Base-by-base conservation (phyloP, 306 rosid species). In the Lathyrus sativus region DNA sequence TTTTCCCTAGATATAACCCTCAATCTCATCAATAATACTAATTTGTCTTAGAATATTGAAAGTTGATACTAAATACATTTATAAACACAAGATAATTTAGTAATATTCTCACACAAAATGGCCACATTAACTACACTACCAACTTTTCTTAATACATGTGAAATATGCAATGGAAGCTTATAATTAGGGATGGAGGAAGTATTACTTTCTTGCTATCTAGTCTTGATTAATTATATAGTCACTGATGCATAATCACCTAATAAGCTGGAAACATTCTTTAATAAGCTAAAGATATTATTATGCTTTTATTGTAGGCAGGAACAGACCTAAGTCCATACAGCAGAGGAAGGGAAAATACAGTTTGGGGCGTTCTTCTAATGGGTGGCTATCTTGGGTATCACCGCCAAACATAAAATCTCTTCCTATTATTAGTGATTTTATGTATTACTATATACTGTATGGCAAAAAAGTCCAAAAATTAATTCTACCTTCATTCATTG, bases 321-420 rank as follows among this genome's bases (percentile, higher is more conserved):
- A 22, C 89, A 28, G 98, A 88, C 44, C 11, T 85, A 62, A 87
- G 81, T 75, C 96, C 97, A 57, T 90, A 83, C 70, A 79, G 85
- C 73, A 79, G 84, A 74, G 97, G 96, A 85, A 86, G 99, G 79
- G 99, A 93, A 87, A 93, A 89, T 83, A 93, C 99, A 22, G 81
- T 83, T 31, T 93, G 99, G 99, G 97, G 97, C 0, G 74, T 89
- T 76, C 84, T 92, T 19, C 80, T 93, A 53, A 93, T 93, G 99
- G 6, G 81, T 73, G 97, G 95, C 76, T 93, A 93, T 84, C 99
- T 93, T 50, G 99, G 99, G 97, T 93, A 90, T 78, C 67, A 37
- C 66, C 22, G 11, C 77, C 66, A 29, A 77, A 51, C 82, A 75
- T 62, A 49, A 31, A 12, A 61, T 54, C 59, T 77, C 49, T 46